Base-by-base conservation (phyloP, 1,139 yeast genomes). In the Protomyces macrosporus region DNA sequence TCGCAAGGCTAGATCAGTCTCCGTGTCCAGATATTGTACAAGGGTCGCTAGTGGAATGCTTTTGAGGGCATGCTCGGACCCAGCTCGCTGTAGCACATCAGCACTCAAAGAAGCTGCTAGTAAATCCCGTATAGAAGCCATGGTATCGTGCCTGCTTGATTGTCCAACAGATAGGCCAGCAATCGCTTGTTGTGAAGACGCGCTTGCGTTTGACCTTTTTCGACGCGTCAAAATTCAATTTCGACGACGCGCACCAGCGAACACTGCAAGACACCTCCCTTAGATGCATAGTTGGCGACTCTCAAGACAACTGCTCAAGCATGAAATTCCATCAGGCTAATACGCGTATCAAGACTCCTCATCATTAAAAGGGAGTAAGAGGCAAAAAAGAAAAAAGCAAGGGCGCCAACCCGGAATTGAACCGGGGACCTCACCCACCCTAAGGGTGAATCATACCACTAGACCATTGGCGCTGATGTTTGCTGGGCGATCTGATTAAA, bases 361-460 rank as follows among this genome's bases (percentile, higher is more conserved):
- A 23, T 23, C 23, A 1, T 23, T 23, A 2, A 23, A 23, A 23
- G 23, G 2, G 23, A 2, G 2, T 2, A 39, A 12, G 14, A 9
- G 16, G 6, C 4, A n/a, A 5, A 9, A 4, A 10, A 16, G 30
- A 42, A 42, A 42, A 42, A 16, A n/a, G 1, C 3, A 23, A 6
- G 48, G 48, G 48, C 48, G 48, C 48, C 32, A 42, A 42, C 23
- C 32, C 10, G 32, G 48, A 42, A 42, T 42, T 16, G 48, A 42
- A 42, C 48, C 32, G 10, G 32, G 23, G 48, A 42, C 48, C 48
- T 42, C 48, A 42, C 48, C 48, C 48, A 42, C 48, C 48, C 48
- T 42, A 42, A 42, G 48, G 48, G 48, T 42, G 48, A 42, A 42
- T 42, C 48, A 42, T 42, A 42, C 48, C 48, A 42, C 48, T 42